These are phyloP conservation scores for Lindgomyces ingoldianus DNA, from an alignment of 495 filamentous ascomycete genomes.

Conservation along the genomic window DNA sequence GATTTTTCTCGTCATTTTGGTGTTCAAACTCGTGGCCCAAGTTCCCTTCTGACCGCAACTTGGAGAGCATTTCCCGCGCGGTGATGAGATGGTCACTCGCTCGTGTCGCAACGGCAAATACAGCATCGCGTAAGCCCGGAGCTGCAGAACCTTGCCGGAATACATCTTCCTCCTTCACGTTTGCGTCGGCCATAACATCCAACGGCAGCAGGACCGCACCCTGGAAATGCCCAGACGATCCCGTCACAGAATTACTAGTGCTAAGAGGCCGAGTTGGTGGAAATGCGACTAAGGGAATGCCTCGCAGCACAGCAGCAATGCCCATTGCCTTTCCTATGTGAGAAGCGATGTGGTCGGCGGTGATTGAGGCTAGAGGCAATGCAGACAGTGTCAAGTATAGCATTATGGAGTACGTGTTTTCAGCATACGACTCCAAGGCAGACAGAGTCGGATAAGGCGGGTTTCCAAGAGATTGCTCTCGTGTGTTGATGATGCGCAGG, in stretches of 20 bases:
- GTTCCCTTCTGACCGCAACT: constrained; percentile 67
- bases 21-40: constrained; percentile 87
- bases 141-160: constrained; percentile 76
- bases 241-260: constrained; percentile 47
- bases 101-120: constrained; percentile 87
- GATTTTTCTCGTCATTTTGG: constrained; percentile 72
- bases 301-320: constrained; percentile 79
- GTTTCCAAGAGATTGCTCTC: constrained; percentile 82
- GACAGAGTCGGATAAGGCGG: constrained; percentile 73
- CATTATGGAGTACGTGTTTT: constrained; percentile 91
- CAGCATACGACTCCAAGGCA: constrained; percentile 81
- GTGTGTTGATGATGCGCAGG: constrained; percentile 69
- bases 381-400: constrained; percentile 83
- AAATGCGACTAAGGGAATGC: constrained; percentile 80
- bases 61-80: constrained; percentile 83
- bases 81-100: constrained; percentile 96
- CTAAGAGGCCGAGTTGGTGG: constrained; percentile 63
- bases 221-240: constrained; percentile 49
- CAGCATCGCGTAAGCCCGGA: constrained; percentile 77
- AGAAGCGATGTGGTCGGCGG: constrained; percentile 88
- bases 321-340: constrained; percentile 94
- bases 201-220: constrained; percentile 77
- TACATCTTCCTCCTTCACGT: constrained; percentile 83
- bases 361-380: constrained; percentile 72
- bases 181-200: constrained; percentile 81